Percentiles rank a stretch among this genome's conserved stretches.
Conservation (phyloP, 2,329 filamentous ascomycete species). For the Monascus ruber region DNA sequence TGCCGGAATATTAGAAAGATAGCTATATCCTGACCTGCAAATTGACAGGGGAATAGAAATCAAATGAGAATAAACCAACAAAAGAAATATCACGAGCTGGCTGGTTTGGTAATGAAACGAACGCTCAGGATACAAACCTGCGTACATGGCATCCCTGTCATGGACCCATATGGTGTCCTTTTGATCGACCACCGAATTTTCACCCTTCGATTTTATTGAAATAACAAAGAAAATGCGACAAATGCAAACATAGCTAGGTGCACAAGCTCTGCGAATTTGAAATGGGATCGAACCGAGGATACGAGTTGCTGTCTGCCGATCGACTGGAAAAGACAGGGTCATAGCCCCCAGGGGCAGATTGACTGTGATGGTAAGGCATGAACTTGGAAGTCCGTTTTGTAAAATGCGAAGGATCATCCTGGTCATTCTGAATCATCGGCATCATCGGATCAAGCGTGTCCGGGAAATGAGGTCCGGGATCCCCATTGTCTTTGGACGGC, state of each 20-base stretch:
- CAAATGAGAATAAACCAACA: neutral
- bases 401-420: conserved; percentile 13
- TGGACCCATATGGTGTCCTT: no score
- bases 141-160: no score
- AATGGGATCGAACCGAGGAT: conserved; percentile 23
- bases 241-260: conserved; percentile 10
- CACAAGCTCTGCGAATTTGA: conserved; percentile 25
- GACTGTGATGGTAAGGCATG: conserved; percentile 12
- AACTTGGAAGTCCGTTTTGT: conserved; percentile 15
- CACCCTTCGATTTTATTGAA: neutral
- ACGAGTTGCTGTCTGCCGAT: conserved; percentile 11
- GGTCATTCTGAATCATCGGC: conserved; percentile 17
- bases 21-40: no score
- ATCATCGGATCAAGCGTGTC: conserved; percentile 22
- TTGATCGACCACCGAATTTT: neutral
- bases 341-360: conserved; percentile 17
- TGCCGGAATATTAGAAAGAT: no score
- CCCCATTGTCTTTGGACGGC: conserved; percentile 13
- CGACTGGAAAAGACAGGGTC: conserved; percentile 20
- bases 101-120: no score
- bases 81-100: neutral
- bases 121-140: no score
- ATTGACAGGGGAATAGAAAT: conserved; percentile 5
- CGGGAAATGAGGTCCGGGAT: conserved; percentile 13
- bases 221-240: neutral